Percentiles rank a stretch among this genome's conserved stretches.
These are phyloP conservation scores for Skeletonema tropicum DNA, from an alignment of 108 stramenopile genomes.

Conservation along the genomic window DNA sequence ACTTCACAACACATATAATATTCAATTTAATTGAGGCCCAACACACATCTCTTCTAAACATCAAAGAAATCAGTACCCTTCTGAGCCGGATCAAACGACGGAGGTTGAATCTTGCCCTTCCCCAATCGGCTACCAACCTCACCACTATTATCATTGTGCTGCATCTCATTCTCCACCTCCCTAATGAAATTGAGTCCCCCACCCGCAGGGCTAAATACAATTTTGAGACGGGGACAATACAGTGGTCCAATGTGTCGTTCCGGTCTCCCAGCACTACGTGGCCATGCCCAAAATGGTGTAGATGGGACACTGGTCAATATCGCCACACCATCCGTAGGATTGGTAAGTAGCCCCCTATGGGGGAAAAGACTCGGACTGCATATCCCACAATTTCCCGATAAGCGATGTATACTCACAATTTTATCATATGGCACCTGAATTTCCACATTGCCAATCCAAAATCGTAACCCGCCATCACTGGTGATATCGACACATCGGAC, in stretches of 20 bases:
- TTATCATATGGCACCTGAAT: constrained; percentile 87
- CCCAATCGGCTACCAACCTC: constrained; percentile 20
- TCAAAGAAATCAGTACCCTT: constrained; percentile 39
- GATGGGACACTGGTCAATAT: constrained; percentile 83
- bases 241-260: constrained; percentile 75
- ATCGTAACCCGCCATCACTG: constrained; percentile 77
- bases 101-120: constrained; percentile 44
- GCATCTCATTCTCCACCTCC: constrained; percentile 88
- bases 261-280: constrained; percentile 82
- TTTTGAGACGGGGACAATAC: constrained; percentile 76
- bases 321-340: constrained; percentile 78
- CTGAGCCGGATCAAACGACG: constrained; percentile 36
- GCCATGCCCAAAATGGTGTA: constrained; percentile 89
- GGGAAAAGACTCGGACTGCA: constrained; percentile 50
- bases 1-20: not conserved
- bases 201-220: constrained; percentile 81
- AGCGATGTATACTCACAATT: constrained; percentile 67
- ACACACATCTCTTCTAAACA: constrained; percentile 15
- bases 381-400: constrained; percentile 49
- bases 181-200: constrained; percentile 79
- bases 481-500: constrained; percentile 87
- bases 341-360: constrained; percentile 73
- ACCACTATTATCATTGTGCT: constrained; percentile 21
- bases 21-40: too few relatives aligned
- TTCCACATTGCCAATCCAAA: constrained; percentile 92